Conservation (phyloP, 2,329 filamentous ascomycete genomes). For the Fusarium pininemorale region DNA sequence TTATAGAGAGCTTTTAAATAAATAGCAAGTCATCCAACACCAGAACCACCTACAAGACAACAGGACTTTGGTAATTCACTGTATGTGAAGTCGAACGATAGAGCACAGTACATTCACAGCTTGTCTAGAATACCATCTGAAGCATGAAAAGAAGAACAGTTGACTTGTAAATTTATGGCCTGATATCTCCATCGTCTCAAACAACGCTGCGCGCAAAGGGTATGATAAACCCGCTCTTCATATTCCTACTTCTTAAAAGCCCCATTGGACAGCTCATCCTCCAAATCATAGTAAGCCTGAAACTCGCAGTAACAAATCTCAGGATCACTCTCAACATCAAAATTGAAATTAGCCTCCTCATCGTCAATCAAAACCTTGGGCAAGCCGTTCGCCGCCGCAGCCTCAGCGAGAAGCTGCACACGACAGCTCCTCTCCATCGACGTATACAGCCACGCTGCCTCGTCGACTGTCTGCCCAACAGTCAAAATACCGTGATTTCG, state of each 20-base stretch:
- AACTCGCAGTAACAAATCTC: constrained; percentile 42
- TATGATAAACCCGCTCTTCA: accelerated
- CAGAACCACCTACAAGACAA: accelerated
- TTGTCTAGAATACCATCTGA: accelerated
- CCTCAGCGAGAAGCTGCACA: constrained; percentile 43
- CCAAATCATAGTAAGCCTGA: constrained; percentile 42
- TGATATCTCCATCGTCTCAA: not conserved
- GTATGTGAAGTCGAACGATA: not conserved
- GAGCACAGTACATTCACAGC: not conserved
- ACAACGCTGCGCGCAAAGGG: not conserved
- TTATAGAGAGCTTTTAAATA: accelerated
- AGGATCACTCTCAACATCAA: constrained; percentile 41
- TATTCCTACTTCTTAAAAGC: constrained; percentile 34
- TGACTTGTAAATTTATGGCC: not conserved
- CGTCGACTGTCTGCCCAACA: constrained; percentile 75
- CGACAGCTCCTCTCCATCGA: constrained; percentile 73
- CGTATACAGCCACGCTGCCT: constrained; percentile 75
- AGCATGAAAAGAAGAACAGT: not conserved
- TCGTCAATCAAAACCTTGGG: constrained; percentile 52
- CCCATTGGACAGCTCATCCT: constrained; percentile 35
- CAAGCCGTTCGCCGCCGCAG: constrained; percentile 42
- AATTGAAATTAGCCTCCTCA: constrained; percentile 52
- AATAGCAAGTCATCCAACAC: not conserved
- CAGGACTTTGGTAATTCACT: not conserved
- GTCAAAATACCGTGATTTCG: constrained; percentile 77